A percentile compares a stretch with the other conserved stretches of the same genome.
Conservation (phyloP, 2,329 filamentous ascomycete species). For the Dothideomycetidae sp. region DNA sequence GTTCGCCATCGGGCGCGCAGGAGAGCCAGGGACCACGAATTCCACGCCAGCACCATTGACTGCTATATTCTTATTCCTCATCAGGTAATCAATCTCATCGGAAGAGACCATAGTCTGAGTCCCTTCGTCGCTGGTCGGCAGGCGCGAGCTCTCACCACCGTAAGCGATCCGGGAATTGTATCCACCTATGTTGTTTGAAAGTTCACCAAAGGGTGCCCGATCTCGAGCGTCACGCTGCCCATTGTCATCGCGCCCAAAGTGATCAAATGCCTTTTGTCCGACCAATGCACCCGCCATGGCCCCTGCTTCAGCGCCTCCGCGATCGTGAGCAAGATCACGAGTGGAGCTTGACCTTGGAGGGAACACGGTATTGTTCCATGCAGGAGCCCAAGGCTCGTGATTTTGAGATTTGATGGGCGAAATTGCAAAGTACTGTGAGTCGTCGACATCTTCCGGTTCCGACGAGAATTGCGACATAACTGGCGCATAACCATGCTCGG, state of each 20-base stretch:
- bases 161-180: too few species aligned
- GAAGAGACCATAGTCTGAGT: conserved; percentile 78
- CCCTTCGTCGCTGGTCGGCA: conserved; percentile 43
- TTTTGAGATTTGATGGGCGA: conserved; percentile 15
- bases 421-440: conserved; percentile 4
- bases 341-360: conserved; percentile 7
- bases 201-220: conserved; percentile 11
- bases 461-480: not conserved
- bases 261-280: conserved; percentile 11
- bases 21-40: conserved; percentile 17
- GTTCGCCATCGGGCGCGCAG: conserved; percentile 6
- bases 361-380: conserved; percentile 6
- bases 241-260: conserved; percentile 9
- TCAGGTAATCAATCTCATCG: conserved; percentile 62
- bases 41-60: conserved; percentile 14
- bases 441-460: conserved; percentile 4
- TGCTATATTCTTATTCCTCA: conserved; percentile 38
- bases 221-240: not conserved
- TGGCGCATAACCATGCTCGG: not conserved
- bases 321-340: not conserved
- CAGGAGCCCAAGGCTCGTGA: conserved; percentile 12
- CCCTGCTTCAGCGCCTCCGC: not conserved
- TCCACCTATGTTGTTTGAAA: conserved; percentile 11
- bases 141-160: not conserved
- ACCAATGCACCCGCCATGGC: conserved; percentile 1